Evolutionary conservation across 2,329 filamentous ascomycete species (phyloP), one percentile per base, ranked within the genome.

Genomic region (Stagonosporopsis vannaccii): DNA sequence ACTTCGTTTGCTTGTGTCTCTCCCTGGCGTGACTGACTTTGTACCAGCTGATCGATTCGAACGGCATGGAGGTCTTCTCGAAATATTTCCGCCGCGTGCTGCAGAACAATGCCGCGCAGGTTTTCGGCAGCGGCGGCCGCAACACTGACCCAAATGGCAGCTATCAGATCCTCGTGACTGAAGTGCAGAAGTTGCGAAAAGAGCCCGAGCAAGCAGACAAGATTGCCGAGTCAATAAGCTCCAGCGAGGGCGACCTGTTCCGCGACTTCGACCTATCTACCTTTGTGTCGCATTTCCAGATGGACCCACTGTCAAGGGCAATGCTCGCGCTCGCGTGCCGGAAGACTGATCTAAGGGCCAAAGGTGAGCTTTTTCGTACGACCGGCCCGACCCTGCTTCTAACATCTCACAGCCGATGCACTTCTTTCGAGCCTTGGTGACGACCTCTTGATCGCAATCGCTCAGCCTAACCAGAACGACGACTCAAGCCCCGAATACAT

Each of bases 1-100:
- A 32, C 52, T 40, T 30, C 39, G 43, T 51, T 47, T 45, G 56
- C 51, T 43, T 56, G 20, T 49, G 26, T 30, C 43, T 46, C 48
- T 44, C 23, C 25, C 40, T 22, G 33, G 11, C 45, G 22, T n/a
- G 61, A 54, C 68, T 74, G 53, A 74, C 57, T 28, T 33, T 25
- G 36, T 20, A 12, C 49, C 63, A 97, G 91, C 88, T 98, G 76
- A 90, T 98, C 81, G 89, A 97, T 86, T 93, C 94, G 72, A 89
- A 96, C 92, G 93, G 93, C 75, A 99, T 99, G 94, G 96, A 99
- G 84, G 92, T 97, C 75, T 97, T 93, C 77, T 88, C 91, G 59
- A 96, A 93, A 82, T 97, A 95, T 78, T 96, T 99, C 79, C 89
- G 92, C 78, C 91, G 94, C 78, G 84, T 98, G 75, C 87, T 99